Evolutionary conservation across 768 basidiomycete genomes (phyloP).

Genomic region (Trametes meyenii): DNA sequence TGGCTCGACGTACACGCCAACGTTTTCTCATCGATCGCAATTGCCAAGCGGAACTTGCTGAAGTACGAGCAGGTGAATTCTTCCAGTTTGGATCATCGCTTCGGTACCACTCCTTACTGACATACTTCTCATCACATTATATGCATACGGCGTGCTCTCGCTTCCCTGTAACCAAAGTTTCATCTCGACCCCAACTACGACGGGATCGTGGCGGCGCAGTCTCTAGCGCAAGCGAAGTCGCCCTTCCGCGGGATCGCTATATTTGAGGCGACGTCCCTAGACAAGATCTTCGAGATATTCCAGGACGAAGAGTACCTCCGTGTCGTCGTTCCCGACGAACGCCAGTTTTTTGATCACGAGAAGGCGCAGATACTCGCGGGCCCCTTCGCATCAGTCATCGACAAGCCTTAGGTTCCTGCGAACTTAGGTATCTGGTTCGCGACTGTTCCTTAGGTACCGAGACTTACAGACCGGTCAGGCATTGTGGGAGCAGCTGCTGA

Average conservation of each 20-base stretch:
- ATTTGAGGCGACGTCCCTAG: conserved; percentile 21
- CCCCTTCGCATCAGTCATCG: conserved; percentile 20
- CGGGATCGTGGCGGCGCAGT: conserved; percentile 5
- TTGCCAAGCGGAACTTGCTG: conserved; percentile 38
- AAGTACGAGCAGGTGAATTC: conserved; percentile 40
- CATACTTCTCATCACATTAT: no score
- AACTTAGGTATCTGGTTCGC: no score
- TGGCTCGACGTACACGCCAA: conserved; percentile 36
- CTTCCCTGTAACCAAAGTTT: conserved; percentile 15
- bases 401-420: conserved; percentile 4
- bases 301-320: conserved; percentile 24
- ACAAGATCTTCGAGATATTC: conserved; percentile 24
- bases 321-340: conserved; percentile 23
- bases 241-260: conserved; percentile 23
- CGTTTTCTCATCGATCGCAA: conserved; percentile 35
- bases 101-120: background rate
- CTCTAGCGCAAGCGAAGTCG: conserved; percentile 16
- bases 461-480: no score
- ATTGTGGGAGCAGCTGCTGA: no score
- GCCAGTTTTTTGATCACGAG: conserved; percentile 23
- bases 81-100: background rate
- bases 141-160: no score
- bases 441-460: no score
- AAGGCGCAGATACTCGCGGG: conserved; percentile 22
- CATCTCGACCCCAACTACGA: conserved; percentile 23